Base-by-base conservation (phyloP, 106 monocot genomes). In the Xerophyta viscosa region DNA sequence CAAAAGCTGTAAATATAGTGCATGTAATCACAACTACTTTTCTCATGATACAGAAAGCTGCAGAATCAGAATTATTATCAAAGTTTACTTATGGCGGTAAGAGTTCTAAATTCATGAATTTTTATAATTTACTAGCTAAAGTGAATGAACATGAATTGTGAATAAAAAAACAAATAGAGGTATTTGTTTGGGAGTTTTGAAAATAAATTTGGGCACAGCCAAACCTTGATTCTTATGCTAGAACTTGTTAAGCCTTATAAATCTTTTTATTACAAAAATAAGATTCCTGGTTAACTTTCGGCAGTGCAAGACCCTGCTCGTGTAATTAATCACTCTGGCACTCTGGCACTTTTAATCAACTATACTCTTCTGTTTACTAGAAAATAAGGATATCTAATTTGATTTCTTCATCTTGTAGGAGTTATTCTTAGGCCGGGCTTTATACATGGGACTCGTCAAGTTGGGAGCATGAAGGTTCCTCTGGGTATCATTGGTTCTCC, bases 401-500 rank as follows among this genome's bases (percentile, higher is more conserved):
- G 1, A 7, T 3, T 19, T 46, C 19, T 19, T 46, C 46, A 33
- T 33, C 46, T 46, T 73, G 9, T 69, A 91, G 91, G 91, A 3
- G 81, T 94, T 54, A 78, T 88, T 60, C 70, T 94, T 17, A 77
- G 88, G 66, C 87, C 93, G 26, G 93, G 93, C 15, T 94, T 94
- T 52, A 94, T 94, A 45, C 60, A 88, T 68, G 93, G 93, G 15
- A 88, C 88, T 70, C 93, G 93, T n/a, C 83, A 72, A 75, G 88
- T 88, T 9, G 87, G 88, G 11, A 83, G 93, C 67, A 62, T 94
- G 66, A 94, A 88, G 60, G 58, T 94, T 49, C 93, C 88, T 50
- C 71, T 94, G 2, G 69, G 93, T n/a, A 50, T 88, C 54, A 67
- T 94, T 50, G 87, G 88, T 2, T 84, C 88, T 4, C 88, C 93